Percentiles rank a stretch among this genome's conserved stretches.
These are phyloP conservation scores for Hirsutella thompsonii DNA, from an alignment of 2,329 filamentous ascomycete genomes.

Conservation along the genomic window DNA sequence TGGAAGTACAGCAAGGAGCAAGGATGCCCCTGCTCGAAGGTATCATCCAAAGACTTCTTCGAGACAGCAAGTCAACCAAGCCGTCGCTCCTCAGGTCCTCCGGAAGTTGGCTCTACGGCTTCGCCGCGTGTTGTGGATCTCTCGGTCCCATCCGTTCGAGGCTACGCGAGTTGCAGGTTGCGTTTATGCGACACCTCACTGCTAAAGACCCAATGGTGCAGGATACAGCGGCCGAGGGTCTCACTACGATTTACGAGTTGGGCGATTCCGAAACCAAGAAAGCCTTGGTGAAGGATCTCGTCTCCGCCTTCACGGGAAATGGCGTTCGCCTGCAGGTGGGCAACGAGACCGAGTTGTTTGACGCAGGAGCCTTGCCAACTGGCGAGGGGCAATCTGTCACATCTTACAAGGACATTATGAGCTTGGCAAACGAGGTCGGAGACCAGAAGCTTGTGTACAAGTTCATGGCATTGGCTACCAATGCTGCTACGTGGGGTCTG, in stretches of 20 bases:
- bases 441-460: conserved; percentile 95
- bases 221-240: conserved; percentile 81
- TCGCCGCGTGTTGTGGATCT: conserved; percentile 83
- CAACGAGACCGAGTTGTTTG: conserved; percentile 84
- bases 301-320: conserved; percentile 75
- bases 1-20: conserved; percentile 23
- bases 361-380: conserved; percentile 78
- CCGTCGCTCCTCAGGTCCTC: conserved; percentile 84
- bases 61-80: conserved; percentile 71
- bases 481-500: conserved; percentile 96
- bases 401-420: conserved; percentile 96
- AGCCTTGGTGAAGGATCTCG: conserved; percentile 74
- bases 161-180: conserved; percentile 67
- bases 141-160: conserved; percentile 59
- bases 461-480: conserved; percentile 94
- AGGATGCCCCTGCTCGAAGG: conserved; percentile 29
- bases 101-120: conserved; percentile 85
- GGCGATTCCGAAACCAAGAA: conserved; percentile 71
- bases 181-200: conserved; percentile 77
- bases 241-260: conserved; percentile 89
- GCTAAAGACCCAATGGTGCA: conserved; percentile 91
- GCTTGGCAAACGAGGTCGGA: conserved; percentile 86
- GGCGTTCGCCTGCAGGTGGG: conserved; percentile 69
- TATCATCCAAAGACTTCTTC: conserved; percentile 60
- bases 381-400: conserved; percentile 82